Evolutionary conservation across 2,329 filamentous ascomycete species (phyloP), one percentile per base, ranked within the genome.

Genomic region (Ceratocystis huliohia): DNA sequence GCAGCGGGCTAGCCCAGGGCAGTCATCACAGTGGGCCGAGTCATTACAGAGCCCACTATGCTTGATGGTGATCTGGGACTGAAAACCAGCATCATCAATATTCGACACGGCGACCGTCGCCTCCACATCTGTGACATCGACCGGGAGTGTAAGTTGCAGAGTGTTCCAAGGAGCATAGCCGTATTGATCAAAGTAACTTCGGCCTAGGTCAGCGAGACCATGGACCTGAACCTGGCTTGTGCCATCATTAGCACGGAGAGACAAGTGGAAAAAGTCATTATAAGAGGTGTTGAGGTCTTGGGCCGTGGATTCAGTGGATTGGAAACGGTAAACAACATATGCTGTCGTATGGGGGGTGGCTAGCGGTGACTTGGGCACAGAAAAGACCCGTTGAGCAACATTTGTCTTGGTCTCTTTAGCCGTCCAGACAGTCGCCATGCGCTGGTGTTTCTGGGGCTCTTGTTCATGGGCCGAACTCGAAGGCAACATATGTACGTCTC

Each of bases 1-100:
- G 66, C 66, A 68, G n/a, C 64, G 64, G 6, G 66, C 59, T 33
- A 68, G 50, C 3, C 64, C 63, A 41, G 66, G 66, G 50, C 66
- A 68, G 10, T 63, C 63, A 6, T 50, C 59, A 30, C 63, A 68
- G 22, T 30, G 57, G 17, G 66, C 66, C 2, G 59, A 59, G 20
- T 44, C 15, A 17, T 50, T 61, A 33, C 63, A 68, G 37, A 68
- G 20, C 3, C 63, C 66, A 46, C 41, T 64, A 61, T 63, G 48
- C 4, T 65, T 56, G n/a, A 68, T 48, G 25, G 63, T 28, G 10
- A 65, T 65, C 41, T 63, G 30, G 8, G 66, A 68, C 28, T 65
- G 66, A 22, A 59, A 48, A 17, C 28, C 44, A 48, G 46, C 57
- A 20, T 65, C 25, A 1, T 45, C 17, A 5, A 62, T 33, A 20